Evolutionary conservation across 1,139 yeast species (phyloP).

Genomic region (Tardiomyces blankii): DNA sequence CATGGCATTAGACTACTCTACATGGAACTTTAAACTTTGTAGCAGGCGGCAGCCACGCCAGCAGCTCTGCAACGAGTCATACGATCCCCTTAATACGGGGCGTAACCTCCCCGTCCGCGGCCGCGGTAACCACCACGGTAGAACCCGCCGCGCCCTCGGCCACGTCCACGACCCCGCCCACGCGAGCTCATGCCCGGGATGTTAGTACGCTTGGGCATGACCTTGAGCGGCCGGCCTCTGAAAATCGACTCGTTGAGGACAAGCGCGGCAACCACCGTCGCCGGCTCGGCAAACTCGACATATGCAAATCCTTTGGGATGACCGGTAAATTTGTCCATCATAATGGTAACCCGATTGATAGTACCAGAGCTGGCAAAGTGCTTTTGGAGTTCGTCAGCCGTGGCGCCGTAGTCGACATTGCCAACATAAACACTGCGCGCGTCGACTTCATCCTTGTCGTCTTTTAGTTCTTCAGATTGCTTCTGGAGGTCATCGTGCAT

Average conservation of each 20-base stretch:
- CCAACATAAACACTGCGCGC: constrained; percentile 79
- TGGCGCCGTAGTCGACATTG: constrained; percentile 69
- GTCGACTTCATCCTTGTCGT: constrained; percentile 51
- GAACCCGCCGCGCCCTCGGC: constrained; percentile 39
- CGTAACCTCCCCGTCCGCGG: constrained; percentile 25
- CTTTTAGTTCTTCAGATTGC: constrained; percentile 33
- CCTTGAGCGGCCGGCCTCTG: constrained; percentile 60
- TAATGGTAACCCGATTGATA: constrained; percentile 74
- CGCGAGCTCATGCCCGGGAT: constrained; percentile 50
- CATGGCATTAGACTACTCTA: too few relatives aligned
- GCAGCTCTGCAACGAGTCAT: too few relatives aligned
- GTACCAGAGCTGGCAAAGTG: constrained; percentile 67
- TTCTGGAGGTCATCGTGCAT: constrained; percentile 40
- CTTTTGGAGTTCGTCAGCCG: constrained; percentile 74
- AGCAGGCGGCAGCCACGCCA: too few relatives aligned
- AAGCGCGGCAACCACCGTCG: constrained; percentile 54
- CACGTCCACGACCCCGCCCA: constrained; percentile 38
- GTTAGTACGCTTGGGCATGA: constrained; percentile 69
- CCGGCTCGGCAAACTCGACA: constrained; percentile 60
- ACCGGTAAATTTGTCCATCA: constrained; percentile 61
- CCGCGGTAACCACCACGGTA: constrained; percentile 32
- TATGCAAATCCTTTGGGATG: constrained; percentile 83
- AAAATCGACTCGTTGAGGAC: constrained; percentile 54
- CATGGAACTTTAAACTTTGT: too few relatives aligned
- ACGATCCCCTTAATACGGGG: constrained; percentile 26